These are phyloP conservation scores for Thalassiosira hispida DNA, from an alignment of 352 stramenopile species.

Conservation along the genomic window DNA sequence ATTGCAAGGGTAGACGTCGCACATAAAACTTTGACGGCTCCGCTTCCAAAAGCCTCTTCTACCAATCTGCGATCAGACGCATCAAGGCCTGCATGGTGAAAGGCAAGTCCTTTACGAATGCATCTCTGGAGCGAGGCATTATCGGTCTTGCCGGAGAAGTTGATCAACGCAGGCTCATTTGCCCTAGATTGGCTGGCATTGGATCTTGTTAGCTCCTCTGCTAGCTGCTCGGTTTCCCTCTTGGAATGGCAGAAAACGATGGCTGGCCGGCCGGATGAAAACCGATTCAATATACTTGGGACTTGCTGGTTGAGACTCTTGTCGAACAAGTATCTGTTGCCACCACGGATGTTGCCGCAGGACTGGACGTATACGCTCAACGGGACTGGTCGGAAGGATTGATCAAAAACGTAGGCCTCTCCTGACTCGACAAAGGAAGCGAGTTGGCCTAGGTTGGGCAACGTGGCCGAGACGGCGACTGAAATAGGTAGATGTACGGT, in stretches of 20 bases:
- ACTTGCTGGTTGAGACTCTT: slow-evolving; percentile 71
- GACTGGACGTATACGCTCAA: slow-evolving; percentile 86
- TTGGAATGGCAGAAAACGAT: slow-evolving; percentile 87
- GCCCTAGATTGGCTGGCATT: slow-evolving; percentile 34
- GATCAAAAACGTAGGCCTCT: slow-evolving; percentile 94
- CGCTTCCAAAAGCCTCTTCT: slow-evolving; percentile 84
- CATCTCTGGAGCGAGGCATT: slow-evolving; percentile 66
- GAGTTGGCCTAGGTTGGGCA: slow-evolving; percentile 95
- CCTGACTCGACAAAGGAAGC: slow-evolving; percentile 94
- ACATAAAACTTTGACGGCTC: slow-evolving; percentile 91
- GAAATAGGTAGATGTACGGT: slow-evolving; percentile 45
- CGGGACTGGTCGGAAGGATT: slow-evolving; percentile 96
- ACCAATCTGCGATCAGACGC: slow-evolving; percentile 63
- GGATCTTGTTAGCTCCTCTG: slow-evolving; percentile 61
- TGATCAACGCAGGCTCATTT: slow-evolving; percentile 43
- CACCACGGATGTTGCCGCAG: slow-evolving; percentile 62
- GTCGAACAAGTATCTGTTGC: slow-evolving; percentile 81
- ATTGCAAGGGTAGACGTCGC: slow-evolving; percentile 98
- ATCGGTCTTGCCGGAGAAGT: slow-evolving; percentile 50
- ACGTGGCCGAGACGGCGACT: slow-evolving; percentile 94
- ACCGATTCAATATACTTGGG: slow-evolving; percentile 67
- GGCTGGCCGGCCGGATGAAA: slow-evolving; percentile 68
- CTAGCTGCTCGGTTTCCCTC: slow-evolving; percentile 76
- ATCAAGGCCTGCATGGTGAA: slow-evolving; percentile 82
- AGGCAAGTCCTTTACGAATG: slow-evolving; percentile 84